These are phyloP conservation scores for Meripilus lineatus DNA, from an alignment of 1,284 basidiomycete genomes.

Conservation along the genomic window DNA sequence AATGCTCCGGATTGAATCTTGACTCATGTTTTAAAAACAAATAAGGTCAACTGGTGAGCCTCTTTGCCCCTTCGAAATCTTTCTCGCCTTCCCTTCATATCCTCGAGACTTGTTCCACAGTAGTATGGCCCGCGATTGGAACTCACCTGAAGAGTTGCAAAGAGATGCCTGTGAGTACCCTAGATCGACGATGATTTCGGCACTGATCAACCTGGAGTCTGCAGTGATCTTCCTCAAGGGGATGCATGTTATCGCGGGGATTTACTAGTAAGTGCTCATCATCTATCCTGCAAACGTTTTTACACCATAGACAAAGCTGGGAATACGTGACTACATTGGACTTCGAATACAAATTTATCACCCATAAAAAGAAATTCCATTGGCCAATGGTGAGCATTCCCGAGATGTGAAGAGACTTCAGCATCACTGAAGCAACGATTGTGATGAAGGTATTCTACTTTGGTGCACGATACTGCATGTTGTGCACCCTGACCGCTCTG, in stretches of 20 bases:
- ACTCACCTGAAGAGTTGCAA: constrained; percentile 43
- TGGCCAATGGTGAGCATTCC: constrained; percentile 28
- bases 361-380: constrained; percentile 53
- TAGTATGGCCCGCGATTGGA: too few relatives aligned
- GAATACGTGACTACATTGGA: constrained; percentile 54
- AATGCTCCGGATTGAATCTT: too few relatives aligned
- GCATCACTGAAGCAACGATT: neutral
- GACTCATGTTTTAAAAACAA: too few relatives aligned
- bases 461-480: constrained; percentile 61
- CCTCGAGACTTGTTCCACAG: too few relatives aligned
- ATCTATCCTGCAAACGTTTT: too few relatives aligned
- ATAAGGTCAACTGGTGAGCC: too few relatives aligned
- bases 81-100: too few relatives aligned
- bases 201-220: neutral
- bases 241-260: constrained; percentile 61
- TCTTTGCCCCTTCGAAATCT: too few relatives aligned
- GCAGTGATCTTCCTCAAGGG: constrained; percentile 57
- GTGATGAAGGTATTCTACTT: constrained; percentile 59
- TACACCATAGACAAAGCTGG: too few relatives aligned
- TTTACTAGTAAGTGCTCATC: constrained; percentile 54
- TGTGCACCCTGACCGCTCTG: constrained; percentile 71
- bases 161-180: constrained; percentile 44
- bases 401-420: neutral
- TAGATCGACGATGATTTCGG: neutral
- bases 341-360: constrained; percentile 65